Conservation (phyloP, 2,329 filamentous ascomycete species). For the Reticulascus tulasneorum region DNA sequence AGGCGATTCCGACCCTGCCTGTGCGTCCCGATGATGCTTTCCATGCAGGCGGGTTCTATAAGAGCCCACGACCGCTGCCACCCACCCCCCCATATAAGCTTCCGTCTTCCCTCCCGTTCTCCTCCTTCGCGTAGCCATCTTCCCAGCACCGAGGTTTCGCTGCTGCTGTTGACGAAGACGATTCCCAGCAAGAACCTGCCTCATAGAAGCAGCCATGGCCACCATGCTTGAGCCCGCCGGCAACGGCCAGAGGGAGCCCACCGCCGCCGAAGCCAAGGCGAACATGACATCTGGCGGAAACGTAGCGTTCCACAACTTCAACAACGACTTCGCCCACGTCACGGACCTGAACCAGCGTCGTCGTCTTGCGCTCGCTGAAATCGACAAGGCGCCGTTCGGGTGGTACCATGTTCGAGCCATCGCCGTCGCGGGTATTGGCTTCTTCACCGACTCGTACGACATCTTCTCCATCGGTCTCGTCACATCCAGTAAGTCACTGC, state of each 20-base stretch:
- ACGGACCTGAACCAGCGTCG: slow-evolving; percentile 74
- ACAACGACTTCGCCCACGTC: slow-evolving; percentile 65
- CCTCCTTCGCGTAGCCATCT: no score
- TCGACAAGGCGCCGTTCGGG: slow-evolving; percentile 77
- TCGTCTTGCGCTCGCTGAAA: slow-evolving; percentile 73
- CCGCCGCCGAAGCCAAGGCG: slow-evolving; percentile 5
- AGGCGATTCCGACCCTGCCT: no score
- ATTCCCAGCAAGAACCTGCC: no score
- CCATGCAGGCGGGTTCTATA: no score
- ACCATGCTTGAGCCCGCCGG: slow-evolving; percentile 5
- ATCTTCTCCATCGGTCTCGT: slow-evolving; percentile 75
- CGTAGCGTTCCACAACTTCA: slow-evolving; percentile 70
- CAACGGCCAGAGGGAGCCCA: not conserved
- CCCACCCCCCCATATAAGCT: no score
- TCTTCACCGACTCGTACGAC: slow-evolving; percentile 85
- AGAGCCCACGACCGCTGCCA: no score
- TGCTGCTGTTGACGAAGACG: no score
- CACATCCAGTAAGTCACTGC: no score
- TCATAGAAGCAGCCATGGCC: slow-evolving; percentile 6
- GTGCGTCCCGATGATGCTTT: no score
- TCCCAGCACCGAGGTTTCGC: no score
- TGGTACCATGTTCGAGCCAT: slow-evolving; percentile 81
- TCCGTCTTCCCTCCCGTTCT: no score
- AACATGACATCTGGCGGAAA: slow-evolving; percentile 60
- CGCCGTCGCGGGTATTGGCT: slow-evolving; percentile 76